Evolutionary conservation across 495 filamentous ascomycete species (phyloP), one percentile per base, ranked within the genome.

Genomic region (Alectoria sarmentosa): DNA sequence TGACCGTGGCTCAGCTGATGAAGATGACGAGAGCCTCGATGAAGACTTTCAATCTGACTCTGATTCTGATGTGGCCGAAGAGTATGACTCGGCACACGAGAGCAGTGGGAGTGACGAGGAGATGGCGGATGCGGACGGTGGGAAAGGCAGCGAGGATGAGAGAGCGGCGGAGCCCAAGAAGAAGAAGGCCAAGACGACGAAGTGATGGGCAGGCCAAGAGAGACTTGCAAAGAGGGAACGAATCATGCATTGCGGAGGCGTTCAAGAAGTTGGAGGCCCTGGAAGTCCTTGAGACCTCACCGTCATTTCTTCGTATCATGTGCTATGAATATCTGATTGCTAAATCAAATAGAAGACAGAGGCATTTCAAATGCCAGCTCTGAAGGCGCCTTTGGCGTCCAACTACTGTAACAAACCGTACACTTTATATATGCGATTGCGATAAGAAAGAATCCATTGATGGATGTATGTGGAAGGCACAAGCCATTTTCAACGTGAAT

Each of bases 21-120:
- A 99, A 73, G 95, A 99, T 70, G 88, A 91, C 69, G 93, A 97
- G 76, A 90, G 87, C 66, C 81, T 90, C 28, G 95, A 99, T 69
- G 95, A 99, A 70, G 95, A 99, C 76, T 99, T 99, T 83, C 85
- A 88, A 65, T 89, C 87, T 23, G 90, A 92, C 55, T 89, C 86
- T 2, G 95, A 99, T 66, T 92, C 88, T 26, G 95, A 99, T 66
- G 91, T 96, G 0, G 95, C 92, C 2, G 95, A 99, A 76, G 95
- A 99, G 74, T 99, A 86, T 67, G 95, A 99, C 76, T 90, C 86
- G 54, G 86, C 83, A 37, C 93, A 96, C 70, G 88, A 94, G 75
- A 96, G 90, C 71, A 89, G 86, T 62, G 91, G 82, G 59, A 88
- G 84, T 42, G 83, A 72, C 7, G 85, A 86, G 66, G 86, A 86